Base-by-base conservation (phyloP, 1,284 basidiomycete genomes). In the Tilletia indica region DNA sequence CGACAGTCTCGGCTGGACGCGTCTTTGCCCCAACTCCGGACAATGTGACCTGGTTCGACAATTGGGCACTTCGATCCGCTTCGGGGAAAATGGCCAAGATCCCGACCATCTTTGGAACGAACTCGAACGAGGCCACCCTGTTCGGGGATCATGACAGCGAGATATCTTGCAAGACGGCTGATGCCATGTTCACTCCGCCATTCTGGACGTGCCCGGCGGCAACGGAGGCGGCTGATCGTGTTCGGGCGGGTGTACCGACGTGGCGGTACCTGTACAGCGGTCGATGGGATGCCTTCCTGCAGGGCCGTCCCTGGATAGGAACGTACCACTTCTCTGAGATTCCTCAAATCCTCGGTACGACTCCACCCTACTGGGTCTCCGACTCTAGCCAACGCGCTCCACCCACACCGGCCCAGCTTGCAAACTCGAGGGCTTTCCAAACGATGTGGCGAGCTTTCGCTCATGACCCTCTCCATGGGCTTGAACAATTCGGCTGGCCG, bases 221-320 rank as follows among this genome's bases (percentile, higher is more conserved):
- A 11, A 48, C 54, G 9, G 47, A 14, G 8, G 25, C 67, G 63
- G 71, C 68, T 71, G 69, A 34, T 76, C 77, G 42, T 73, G 63
- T 42, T 77, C 72, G 56, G 71, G 71, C 61, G 75, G 72, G 66
- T 42, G 71, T 51, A 74, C 48, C 78, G 74, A 63, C 75, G 72
- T 76, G 25, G 72, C 77, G 48, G 14, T 64, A 64, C 34, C 61
- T 64, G 31, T 64, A 64, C 61, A 64, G 61, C 36, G 68, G 68
- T n/a, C 25, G 16, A 38, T 68, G 68, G 68, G 48, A 49, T 19
- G 68, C 45, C 21, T 68, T 68, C 54, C 21, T 34, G n/a, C 68
- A 68, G 31, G 68, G 68, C 2, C 36, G 36, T 9, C 68, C 68
- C 3, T 48, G 45, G 48, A 11, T 68, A 4, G 68, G 68, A 9